Evolutionary conservation across 768 basidiomycete genomes (phyloP).

Genomic region (Serendipita sp.): DNA sequence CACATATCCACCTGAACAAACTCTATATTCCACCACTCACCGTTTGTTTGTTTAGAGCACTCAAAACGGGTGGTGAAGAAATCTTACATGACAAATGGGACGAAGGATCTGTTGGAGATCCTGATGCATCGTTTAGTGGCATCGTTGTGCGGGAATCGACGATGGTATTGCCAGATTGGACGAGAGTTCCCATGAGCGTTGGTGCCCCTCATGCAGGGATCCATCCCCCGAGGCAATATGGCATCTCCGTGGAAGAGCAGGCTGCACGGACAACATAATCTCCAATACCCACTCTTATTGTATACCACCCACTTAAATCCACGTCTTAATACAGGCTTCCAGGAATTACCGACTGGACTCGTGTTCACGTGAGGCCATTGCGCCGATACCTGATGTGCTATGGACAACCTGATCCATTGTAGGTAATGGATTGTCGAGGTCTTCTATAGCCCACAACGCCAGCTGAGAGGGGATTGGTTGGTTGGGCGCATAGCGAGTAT

Average conservation of each 20-base stretch:
- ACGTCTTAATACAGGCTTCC: too few species aligned
- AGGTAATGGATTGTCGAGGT: background rate
- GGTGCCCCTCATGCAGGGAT: conserved; percentile 36
- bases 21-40: background rate
- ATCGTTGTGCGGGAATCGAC: conserved; percentile 18
- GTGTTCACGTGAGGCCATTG: too few species aligned
- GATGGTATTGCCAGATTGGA: conserved; percentile 70
- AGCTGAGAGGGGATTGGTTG: conserved; percentile 20
- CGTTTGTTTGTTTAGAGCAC: conserved; percentile 29
- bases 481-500: conserved; percentile 39
- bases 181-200: conserved; percentile 38
- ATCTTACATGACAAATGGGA: conserved; percentile 78
- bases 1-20: background rate
- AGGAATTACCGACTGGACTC: too few species aligned
- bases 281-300: background rate
- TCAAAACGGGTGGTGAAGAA: conserved; percentile 78
- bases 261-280: background rate
- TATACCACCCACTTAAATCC: background rate
- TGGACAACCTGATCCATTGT: background rate
- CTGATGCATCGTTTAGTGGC: conserved; percentile 8
- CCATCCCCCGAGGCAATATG: background rate
- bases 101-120: conserved; percentile 31
- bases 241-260: background rate
- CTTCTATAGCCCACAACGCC: background rate
- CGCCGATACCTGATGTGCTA: background rate